phyloP scores from a whole-genome alignment of 2,329 filamentous ascomycete species.

The Neofusicoccum cordaticola region DNA sequence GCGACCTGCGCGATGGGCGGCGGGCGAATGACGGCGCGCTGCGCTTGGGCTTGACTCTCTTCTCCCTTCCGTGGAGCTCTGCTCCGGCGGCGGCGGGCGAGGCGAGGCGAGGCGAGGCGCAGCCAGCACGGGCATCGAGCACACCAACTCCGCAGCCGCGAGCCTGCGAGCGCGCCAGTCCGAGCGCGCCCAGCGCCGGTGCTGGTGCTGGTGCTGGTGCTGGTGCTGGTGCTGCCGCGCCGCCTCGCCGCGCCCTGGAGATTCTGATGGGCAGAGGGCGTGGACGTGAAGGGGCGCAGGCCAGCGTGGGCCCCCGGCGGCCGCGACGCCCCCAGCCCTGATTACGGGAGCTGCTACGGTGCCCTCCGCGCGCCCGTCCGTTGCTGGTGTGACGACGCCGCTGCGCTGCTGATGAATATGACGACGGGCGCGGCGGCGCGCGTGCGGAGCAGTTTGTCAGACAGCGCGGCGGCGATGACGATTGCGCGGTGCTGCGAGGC shows the following conservation, averaged over 20 bases:
- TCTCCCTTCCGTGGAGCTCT: background rate
- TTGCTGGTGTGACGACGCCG: background rate
- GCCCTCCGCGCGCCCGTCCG: slow-evolving; percentile 11
- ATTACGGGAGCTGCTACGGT: slow-evolving; percentile 11
- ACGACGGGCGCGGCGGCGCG: background rate
- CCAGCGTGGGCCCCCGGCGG: background rate
- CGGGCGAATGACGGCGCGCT: background rate
- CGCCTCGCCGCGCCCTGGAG: background rate
- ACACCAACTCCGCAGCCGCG: background rate
- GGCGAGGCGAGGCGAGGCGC: slow-evolving; percentile 9
- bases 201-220: no score
- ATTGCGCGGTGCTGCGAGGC: background rate
- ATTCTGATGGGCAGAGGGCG: background rate
- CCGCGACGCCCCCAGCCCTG: background rate
- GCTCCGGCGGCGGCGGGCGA: background rate
- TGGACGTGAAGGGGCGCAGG: background rate
- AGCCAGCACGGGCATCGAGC: background rate
- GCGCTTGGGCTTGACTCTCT: background rate
- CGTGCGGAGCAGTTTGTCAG: background rate
- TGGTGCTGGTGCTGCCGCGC: background rate
- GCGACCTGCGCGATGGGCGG: background rate
- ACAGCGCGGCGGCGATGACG: background rate
- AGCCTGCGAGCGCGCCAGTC: background rate
- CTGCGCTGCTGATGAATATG: slow-evolving; percentile 1
- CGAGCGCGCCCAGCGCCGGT: background rate